These are phyloP conservation scores for Mortierella sp. DNA, from an alignment of 371 early-diverging fungal genomes.

Conservation along the genomic window DNA sequence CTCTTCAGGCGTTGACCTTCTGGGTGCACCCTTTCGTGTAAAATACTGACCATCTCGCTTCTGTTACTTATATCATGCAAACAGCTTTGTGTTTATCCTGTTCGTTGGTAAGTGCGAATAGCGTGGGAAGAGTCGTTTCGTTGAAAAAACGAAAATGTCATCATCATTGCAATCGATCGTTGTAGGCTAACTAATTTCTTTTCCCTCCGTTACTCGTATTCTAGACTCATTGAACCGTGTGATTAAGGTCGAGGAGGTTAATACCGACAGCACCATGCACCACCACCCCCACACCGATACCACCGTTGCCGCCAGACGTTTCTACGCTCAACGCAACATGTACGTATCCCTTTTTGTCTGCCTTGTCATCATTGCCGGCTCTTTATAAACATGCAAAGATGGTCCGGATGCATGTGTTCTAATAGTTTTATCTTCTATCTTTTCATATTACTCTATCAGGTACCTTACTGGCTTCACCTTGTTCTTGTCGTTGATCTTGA, in stretches of 20 bases:
- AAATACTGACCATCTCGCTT: background rate
- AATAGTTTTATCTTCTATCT: background rate
- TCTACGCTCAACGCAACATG: constrained; percentile 94
- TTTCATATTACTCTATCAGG: constrained; percentile 27
- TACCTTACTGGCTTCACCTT: constrained; percentile 92
- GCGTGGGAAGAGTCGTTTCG: background rate
- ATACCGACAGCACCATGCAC: constrained; percentile 58
- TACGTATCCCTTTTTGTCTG: constrained; percentile 39
- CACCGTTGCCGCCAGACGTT: constrained; percentile 77
- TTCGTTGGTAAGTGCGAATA: constrained; percentile 67
- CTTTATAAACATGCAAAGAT: background rate
- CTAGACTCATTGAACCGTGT: constrained; percentile 81
- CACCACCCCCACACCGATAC: constrained; percentile 66
- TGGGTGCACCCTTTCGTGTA: background rate
- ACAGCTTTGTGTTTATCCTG: constrained; percentile 73
- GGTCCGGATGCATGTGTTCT: background rate
- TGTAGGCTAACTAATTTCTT: background rate
- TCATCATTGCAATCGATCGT: background rate
- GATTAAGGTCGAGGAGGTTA: constrained; percentile 67
- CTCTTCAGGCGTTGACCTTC: background rate
- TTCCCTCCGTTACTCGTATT: constrained; percentile 2
- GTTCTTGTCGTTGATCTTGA: constrained; percentile 88
- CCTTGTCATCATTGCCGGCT: background rate
- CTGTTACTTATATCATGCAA: background rate
- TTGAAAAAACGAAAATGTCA: background rate